Conservation (phyloP, 768 basidiomycete species). For the Auriculariales sp. region DNA sequence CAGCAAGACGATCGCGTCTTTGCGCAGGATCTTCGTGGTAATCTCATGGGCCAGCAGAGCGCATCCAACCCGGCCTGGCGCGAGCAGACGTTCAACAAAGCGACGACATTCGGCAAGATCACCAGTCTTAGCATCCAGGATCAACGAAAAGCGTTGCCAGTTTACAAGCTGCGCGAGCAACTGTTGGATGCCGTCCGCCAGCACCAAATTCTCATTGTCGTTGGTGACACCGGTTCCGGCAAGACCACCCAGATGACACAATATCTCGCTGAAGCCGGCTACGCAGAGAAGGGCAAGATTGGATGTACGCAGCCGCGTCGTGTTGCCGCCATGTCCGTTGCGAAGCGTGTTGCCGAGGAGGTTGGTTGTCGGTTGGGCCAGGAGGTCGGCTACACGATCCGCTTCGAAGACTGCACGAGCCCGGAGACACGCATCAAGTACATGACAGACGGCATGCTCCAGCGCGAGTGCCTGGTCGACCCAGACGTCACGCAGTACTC, state of each 20-base stretch:
- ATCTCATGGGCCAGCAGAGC: slow-evolving; percentile 69
- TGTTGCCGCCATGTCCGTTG: slow-evolving; percentile 98
- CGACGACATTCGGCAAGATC: slow-evolving; percentile 89
- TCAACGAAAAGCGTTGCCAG: slow-evolving; percentile 80
- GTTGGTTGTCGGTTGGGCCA: slow-evolving; percentile 95
- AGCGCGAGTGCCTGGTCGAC: slow-evolving; percentile 92
- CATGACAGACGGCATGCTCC: slow-evolving; percentile 99
- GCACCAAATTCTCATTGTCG: slow-evolving; percentile 96
- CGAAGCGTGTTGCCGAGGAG: slow-evolving; percentile 96
- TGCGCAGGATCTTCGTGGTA: slow-evolving; percentile 81
- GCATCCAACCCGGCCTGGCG: slow-evolving; percentile 83
- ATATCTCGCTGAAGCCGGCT: slow-evolving; percentile 91
- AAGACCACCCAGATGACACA: slow-evolving; percentile 99
- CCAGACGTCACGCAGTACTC: slow-evolving; percentile 87
- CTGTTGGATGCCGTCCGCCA: slow-evolving; percentile 81
- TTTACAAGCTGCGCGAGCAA: slow-evolving; percentile 86
- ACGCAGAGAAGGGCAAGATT: slow-evolving; percentile 77
- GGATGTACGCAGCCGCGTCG: slow-evolving; percentile 98
- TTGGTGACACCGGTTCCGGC: slow-evolving; percentile 96
- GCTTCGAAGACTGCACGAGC: slow-evolving; percentile 98
- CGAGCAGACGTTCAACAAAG: slow-evolving; percentile 84
- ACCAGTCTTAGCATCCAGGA: slow-evolving; percentile 85
- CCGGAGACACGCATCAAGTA: slow-evolving; percentile 99
- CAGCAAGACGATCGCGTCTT: slow-evolving; percentile 75
- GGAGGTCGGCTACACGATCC: slow-evolving; percentile 96